Base-by-base conservation (phyloP, 2,329 filamentous ascomycete genomes). In the Cryphonectria carpinicola region DNA sequence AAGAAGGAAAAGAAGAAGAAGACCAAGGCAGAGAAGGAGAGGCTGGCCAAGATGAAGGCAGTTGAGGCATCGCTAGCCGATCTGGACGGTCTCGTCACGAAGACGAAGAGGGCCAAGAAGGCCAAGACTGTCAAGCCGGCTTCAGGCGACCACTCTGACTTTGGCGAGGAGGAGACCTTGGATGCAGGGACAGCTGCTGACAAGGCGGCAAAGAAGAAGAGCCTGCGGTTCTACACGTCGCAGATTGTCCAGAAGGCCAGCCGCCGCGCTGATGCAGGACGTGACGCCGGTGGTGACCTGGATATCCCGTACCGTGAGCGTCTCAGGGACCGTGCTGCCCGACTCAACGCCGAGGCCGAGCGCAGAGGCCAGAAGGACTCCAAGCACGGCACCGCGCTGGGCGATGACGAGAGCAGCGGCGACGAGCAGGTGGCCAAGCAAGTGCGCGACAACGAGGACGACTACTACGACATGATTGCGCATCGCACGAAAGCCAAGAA, bases 221-320 rank as follows among this genome's bases (percentile, higher is more conserved):
- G 90, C 74, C 88, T 99, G 70, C 92, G 94, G 73, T 99, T 99
- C 86, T 99, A 99, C 87, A 98, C 97, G 2, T 97, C 95, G 3
- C 96, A 99, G 80, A 96, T 99, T 74, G 92, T 93, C 39, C 95
- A 98, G 80, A 98, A 98, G 82, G 90, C 93, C 70, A 97, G 94
- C 83, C 95, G 93, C 79, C 93, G 93, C 69, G 89, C 90, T 7
- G 89, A 86, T 43, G 92, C 91, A 54, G 91, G 92, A 58, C 88
- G 90, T 72, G 90, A 93, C 70, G 89, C 90, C 1, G 93, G 93
- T 74, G 93, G 93, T 75, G 93, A 97, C 78, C 86, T 88, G 75
- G 93, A 97, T 80, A 87, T 97, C 67, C 96, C 96, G 3, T 91
- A 98, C 80, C 90, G 95, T 70, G 96, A 99, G 82, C 91, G 96